phyloP scores from a whole-genome alignment of 1,284 basidiomycete genomes.

The Fistulinella cinereoalba region DNA sequence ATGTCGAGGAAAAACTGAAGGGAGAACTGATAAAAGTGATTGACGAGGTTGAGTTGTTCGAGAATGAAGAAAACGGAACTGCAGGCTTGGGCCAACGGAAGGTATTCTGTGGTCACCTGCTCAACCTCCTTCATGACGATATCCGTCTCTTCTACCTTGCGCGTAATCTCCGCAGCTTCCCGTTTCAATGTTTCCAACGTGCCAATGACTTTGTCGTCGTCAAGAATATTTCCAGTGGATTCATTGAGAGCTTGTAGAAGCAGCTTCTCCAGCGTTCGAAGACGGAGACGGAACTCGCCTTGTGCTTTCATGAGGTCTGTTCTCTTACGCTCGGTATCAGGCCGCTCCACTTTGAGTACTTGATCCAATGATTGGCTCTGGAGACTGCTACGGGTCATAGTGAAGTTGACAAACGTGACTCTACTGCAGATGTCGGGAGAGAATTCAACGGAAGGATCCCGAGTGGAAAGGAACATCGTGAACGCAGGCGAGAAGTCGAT shows the following conservation, averaged over 20 bases:
- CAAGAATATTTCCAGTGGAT: constrained; percentile 94
- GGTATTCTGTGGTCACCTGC: constrained; percentile 91
- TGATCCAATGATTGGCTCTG: constrained; percentile 98
- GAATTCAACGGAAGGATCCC: constrained; percentile 97
- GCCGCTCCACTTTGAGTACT: constrained; percentile 94
- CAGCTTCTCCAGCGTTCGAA: constrained; percentile 91
- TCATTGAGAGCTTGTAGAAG: constrained; percentile 96
- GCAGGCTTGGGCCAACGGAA: constrained; percentile 94
- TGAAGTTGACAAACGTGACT: constrained; percentile 99
- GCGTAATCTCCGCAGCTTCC: constrained; percentile 95
- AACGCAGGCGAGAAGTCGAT: constrained; percentile 99
- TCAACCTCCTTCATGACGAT: constrained; percentile 96
- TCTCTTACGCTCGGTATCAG: constrained; percentile 94
- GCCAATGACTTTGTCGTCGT: constrained; percentile 98
- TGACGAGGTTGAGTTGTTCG: constrained; percentile 90
- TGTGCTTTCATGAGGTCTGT: constrained; percentile 99
- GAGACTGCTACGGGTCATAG: constrained; percentile 97
- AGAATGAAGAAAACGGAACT: constrained; percentile 97
- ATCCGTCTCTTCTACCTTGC: constrained; percentile 98
- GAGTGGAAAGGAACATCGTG: constrained; percentile 97
- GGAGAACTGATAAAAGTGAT: constrained; percentile 99
- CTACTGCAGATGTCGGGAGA: constrained; percentile 98
- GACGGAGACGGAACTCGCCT: constrained; percentile 93
- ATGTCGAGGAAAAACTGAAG: constrained; percentile 98
- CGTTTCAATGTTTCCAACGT: constrained; percentile 96